Evolutionary conservation across 1,284 basidiomycete species (phyloP).

Genomic region (Moesziomyces globuligerus): DNA sequence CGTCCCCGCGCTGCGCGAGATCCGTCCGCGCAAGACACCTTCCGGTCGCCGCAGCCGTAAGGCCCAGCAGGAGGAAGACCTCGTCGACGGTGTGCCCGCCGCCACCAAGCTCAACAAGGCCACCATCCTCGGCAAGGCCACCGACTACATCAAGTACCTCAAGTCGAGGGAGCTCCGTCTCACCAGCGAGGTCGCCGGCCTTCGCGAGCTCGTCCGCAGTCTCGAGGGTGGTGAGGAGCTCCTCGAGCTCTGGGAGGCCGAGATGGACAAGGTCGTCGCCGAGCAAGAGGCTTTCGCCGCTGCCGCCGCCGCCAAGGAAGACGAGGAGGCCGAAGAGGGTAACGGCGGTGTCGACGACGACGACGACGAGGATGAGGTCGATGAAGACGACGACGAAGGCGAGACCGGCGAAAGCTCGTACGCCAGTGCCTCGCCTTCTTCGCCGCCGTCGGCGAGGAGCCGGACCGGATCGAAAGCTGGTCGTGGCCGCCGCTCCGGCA

Average conservation of each 20-base stretch:
- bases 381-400: constrained; percentile 47
- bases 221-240: constrained; percentile 65
- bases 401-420: constrained; percentile 39
- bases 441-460: constrained; percentile 34
- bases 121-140: constrained; percentile 64
- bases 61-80: constrained; percentile 52
- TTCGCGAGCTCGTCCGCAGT: constrained; percentile 58
- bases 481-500: constrained; percentile 18
- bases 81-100: constrained; percentile 65
- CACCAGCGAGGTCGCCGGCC: constrained; percentile 55
- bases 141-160: constrained; percentile 66
- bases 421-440: constrained; percentile 32
- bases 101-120: constrained; percentile 67
- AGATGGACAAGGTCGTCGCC: constrained; percentile 59
- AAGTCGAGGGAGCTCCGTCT: constrained; percentile 61
- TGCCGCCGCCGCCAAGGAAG: constrained; percentile 40
- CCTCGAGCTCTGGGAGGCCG: constrained; percentile 58
- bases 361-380: constrained; percentile 52
- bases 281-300: constrained; percentile 37
- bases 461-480: constrained; percentile 21
- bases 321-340: constrained; percentile 46
- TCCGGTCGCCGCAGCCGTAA: constrained; percentile 54
- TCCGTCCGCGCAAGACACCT: constrained; percentile 54
- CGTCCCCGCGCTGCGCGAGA: constrained; percentile 77
- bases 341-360: constrained; percentile 48